Evolutionary conservation across 257 asterid genomes (phyloP).

Genomic region (Nicotiana noctiflora): DNA sequence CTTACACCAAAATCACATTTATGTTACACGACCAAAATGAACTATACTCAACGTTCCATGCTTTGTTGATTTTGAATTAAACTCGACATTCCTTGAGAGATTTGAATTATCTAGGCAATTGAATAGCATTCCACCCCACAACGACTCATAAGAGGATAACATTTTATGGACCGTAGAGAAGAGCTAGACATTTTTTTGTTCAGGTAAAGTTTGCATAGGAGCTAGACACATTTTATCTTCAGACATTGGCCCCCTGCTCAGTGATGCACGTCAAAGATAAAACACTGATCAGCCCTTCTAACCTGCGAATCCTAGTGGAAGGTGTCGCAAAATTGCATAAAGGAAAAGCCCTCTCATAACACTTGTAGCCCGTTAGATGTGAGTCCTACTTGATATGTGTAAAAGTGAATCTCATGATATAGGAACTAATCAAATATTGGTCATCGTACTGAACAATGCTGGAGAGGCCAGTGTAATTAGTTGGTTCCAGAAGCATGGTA

Average conservation of each 20-base stretch:
- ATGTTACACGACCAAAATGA: not conserved
- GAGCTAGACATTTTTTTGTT: not conserved
- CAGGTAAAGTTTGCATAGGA: not conserved
- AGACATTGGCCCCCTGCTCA: not conserved
- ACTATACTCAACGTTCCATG: not conserved
- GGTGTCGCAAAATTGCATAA: not conserved
- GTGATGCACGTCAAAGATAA: not conserved
- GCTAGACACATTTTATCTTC: not conserved
- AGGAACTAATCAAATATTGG: not conserved
- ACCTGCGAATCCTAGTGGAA: not conserved
- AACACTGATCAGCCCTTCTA: constrained; percentile 1
- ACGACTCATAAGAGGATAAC: not conserved
- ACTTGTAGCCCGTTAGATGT: not conserved
- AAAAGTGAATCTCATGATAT: not conserved
- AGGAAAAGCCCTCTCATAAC: not conserved
- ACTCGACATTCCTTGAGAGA: not conserved
- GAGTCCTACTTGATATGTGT: constrained; percentile 1
- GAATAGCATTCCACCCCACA: not conserved
- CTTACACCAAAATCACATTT: not conserved
- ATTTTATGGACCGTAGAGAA: not conserved
- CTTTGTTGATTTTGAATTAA: not conserved
- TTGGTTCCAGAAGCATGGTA: not conserved
- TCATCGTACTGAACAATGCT: not conserved
- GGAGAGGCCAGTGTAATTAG: not conserved
- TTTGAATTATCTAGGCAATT: not conserved